phyloP scores from a whole-genome alignment of 139 green algal genomes.

The Yamagishiella unicocca region DNA sequence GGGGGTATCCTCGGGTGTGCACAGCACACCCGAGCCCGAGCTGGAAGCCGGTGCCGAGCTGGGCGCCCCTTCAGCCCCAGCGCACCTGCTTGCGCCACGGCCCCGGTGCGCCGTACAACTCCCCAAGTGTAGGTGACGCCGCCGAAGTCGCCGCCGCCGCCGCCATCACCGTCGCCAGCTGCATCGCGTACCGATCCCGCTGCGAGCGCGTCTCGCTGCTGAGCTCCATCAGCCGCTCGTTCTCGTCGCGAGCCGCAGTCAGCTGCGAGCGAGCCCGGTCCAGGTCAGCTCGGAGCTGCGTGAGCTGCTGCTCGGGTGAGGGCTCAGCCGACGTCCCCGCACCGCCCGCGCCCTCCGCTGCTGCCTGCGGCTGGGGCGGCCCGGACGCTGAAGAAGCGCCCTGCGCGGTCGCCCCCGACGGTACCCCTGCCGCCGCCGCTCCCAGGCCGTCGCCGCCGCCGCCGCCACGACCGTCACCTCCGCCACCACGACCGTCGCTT shows the following conservation, averaged over 20 bases:
- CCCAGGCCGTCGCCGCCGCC: background rate
- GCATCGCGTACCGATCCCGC: constrained; percentile 50
- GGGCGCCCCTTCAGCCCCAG: background rate
- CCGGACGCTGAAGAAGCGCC: background rate
- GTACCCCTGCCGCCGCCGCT: background rate
- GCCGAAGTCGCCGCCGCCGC: constrained; percentile 1
- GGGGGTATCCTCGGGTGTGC: too few relatives aligned
- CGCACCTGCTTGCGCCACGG: constrained; percentile 11
- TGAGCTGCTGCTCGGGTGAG: constrained; percentile 2
- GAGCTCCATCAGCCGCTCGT: constrained; percentile 82
- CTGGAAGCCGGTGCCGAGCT: background rate
- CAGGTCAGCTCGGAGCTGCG: constrained; percentile 13
- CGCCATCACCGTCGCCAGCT: constrained; percentile 1
- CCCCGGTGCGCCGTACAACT: background rate
- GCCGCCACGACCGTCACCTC: background rate
- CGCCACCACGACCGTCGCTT: background rate
- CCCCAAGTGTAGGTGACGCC: background rate
- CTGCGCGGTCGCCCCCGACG: background rate
- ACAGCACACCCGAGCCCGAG: too few relatives aligned
- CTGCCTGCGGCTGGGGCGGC: background rate
- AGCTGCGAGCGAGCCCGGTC: background rate
- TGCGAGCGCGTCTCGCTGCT: constrained; percentile 74
- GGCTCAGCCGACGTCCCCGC: too few relatives aligned
- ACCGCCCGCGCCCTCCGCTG: background rate
- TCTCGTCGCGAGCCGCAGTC: constrained; percentile 61